Conservation (phyloP, 1,284 basidiomycete genomes). For the Ganoderma resinaceum region DNA sequence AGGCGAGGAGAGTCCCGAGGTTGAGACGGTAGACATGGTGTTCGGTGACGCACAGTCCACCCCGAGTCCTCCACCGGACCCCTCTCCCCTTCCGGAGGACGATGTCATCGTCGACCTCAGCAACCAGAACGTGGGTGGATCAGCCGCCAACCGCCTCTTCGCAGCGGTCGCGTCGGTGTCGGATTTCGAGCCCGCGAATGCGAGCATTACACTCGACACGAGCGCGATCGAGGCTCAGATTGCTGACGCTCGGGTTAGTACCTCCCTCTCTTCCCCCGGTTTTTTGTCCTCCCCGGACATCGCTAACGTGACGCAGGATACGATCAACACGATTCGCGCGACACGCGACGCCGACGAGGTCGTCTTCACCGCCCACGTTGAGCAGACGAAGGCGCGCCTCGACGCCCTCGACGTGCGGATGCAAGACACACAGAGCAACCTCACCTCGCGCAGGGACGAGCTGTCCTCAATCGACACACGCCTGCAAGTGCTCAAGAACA, state of each 20-base stretch:
- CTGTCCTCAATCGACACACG: conserved; percentile 22
- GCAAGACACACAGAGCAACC: conserved; percentile 28
- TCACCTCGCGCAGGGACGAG: conserved; percentile 23
- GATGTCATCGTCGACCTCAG: neutral
- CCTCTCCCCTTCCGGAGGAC: neutral
- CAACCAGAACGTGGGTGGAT: neutral
- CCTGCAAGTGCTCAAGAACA: conserved; percentile 30
- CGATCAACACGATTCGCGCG: conserved; percentile 34
- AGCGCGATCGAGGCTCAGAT: conserved; percentile 19
- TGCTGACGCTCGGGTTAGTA: conserved; percentile 26
- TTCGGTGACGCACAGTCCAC: conserved; percentile 8
- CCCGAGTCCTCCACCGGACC: neutral
- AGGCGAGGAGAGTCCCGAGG: conserved; percentile 11
- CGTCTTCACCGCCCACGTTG: conserved; percentile 31
- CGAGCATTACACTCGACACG: neutral
- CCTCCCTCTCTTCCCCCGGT: neutral
- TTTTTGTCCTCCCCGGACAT: neutral
- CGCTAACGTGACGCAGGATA: conserved; percentile 25
- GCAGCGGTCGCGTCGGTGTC: neutral
- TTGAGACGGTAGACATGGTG: conserved; percentile 14
- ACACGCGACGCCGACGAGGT: conserved; percentile 36
- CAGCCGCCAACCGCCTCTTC: neutral
- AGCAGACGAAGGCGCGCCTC: conserved; percentile 36
- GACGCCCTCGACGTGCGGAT: conserved; percentile 34
- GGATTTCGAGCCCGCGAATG: neutral